Evolutionary conservation across 2,329 filamentous ascomycete genomes (phyloP), one percentile per base, ranked within the genome.

Genomic region (Cladosporium sp.): DNA sequence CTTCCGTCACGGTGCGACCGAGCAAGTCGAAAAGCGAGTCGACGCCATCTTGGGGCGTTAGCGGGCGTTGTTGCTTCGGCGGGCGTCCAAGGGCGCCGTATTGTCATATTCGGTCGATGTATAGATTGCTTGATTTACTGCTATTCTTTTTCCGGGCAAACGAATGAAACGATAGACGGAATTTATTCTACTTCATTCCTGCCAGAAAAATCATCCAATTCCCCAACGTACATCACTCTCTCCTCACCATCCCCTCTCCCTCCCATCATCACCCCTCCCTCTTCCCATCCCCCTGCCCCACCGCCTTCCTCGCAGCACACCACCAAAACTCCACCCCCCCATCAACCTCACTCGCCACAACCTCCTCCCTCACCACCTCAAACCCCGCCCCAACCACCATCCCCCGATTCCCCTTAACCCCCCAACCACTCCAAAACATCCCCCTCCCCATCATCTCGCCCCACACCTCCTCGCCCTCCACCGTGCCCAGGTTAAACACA

Each of bases 311-410:
- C 19, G 58, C 59, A 19, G 51, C 49, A 38, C 61, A 33, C 62
- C 62, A 64, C 50, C 58, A 14, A 52, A 65, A 63, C 52, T 58
- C 54, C 14, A 56, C 54, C n/a, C 56, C 62, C 9, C 55, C 62
- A 45, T 63, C 61, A 16, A 53, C 59, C 9, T 57, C 52, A 33
- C 42, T 52, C 35, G 58, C 52, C 33, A 54, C 16, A 9, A 59
- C 43, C 33, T 61, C 61, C 10, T 37, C 44, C 35, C 48, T 16
- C 33, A 59, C 35, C 4, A 58, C 16, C 53, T 60, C 68, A 62
- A 74, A 63, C 53, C 72, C 71, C 22, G 56, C 65, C 35, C 59
- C 63, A 50, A 64, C 61, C 7, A 70, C 61, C 56, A 74, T 62
- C 54, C 66, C 66, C 59, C 69, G 65, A 56, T 59, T 64, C 33